phyloP scores from a whole-genome alignment of 208 protist species.

The Vickermania ingenoplastis region DNA sequence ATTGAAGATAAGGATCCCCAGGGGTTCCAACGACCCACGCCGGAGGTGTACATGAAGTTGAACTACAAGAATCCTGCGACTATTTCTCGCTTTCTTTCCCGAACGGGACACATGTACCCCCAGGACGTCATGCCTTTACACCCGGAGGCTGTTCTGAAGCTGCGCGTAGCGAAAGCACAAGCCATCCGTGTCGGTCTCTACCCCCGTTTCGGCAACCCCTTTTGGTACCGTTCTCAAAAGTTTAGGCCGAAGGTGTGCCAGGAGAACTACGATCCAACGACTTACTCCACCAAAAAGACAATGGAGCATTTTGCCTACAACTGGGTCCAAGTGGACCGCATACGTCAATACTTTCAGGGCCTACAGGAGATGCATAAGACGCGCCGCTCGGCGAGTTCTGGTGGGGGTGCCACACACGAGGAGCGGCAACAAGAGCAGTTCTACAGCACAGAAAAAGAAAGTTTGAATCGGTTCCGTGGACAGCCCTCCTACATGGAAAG shows the following conservation, averaged over 20 bases:
- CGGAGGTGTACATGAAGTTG: slow-evolving; percentile 89
- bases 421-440: slow-evolving; percentile 70
- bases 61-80: slow-evolving; percentile 90
- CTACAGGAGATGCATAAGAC: slow-evolving; percentile 40
- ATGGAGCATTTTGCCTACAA: slow-evolving; percentile 89
- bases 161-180: slow-evolving; percentile 72
- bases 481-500: slow-evolving; percentile 38
- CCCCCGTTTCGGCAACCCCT: slow-evolving; percentile 85
- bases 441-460: slow-evolving; percentile 47
- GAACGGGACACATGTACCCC: slow-evolving; percentile 84
- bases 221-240: slow-evolving; percentile 78
- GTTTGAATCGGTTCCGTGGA: slow-evolving; percentile 51
- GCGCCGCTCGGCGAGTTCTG: slow-evolving; percentile 20
- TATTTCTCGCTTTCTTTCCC: slow-evolving; percentile 81
- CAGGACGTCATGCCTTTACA: slow-evolving; percentile 79
- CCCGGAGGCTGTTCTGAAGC: slow-evolving; percentile 74
- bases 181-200: slow-evolving; percentile 84
- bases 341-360: slow-evolving; percentile 72
- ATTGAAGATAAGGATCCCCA: slow-evolving; percentile 80
- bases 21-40: slow-evolving; percentile 58
- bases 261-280: slow-evolving; percentile 84
- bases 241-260: slow-evolving; percentile 81
- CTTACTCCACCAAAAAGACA: slow-evolving; percentile 83
- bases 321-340: slow-evolving; percentile 83
- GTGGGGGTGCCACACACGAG: slow-evolving; percentile 48